Evolutionary conservation across 306 rosid genomes (phyloP).

Genomic region (Hippophae rhamnoides): DNA sequence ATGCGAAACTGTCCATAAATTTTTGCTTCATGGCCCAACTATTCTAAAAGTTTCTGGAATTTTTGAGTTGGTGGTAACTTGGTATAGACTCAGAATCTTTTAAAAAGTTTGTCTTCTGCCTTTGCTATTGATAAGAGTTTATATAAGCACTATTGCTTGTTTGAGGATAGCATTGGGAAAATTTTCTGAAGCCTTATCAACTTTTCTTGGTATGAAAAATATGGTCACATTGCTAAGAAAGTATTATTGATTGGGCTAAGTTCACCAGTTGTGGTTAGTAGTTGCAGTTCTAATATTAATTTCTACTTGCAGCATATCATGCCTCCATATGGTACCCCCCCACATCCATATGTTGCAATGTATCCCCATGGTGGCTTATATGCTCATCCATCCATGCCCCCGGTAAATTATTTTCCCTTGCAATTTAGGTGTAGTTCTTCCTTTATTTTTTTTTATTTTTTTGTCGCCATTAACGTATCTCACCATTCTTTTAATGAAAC

Average conservation of each 20-base stretch:
- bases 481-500: slow-evolving; percentile 12
- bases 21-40: too few species aligned
- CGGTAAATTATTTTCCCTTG: slow-evolving; percentile 43
- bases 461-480: slow-evolving; percentile 2
- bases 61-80: too few species aligned
- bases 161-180: too few species aligned
- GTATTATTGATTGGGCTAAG: background rate
- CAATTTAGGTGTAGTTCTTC: slow-evolving; percentile 20
- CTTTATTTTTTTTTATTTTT: slow-evolving; percentile 20
- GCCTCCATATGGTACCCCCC: slow-evolving; percentile 97
- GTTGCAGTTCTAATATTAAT: background rate
- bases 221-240: too few species aligned
- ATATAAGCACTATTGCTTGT: too few species aligned
- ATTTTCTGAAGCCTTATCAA: too few species aligned
- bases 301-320: slow-evolving; percentile 76
- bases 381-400: slow-evolving; percentile 98
- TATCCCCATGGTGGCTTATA: slow-evolving; percentile 98
- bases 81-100: too few species aligned
- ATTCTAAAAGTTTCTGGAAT: too few species aligned
- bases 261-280: slow-evolving; percentile 1
- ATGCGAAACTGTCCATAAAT: too few species aligned
- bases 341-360: slow-evolving; percentile 98
- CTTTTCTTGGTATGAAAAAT: too few species aligned
- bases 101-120: too few species aligned
- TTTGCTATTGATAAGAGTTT: too few species aligned